Percentiles rank a stretch among this genome's conserved stretches.
phyloP scores from a whole-genome alignment of 257 asterid genomes.

The Prunella vulgaris region DNA sequence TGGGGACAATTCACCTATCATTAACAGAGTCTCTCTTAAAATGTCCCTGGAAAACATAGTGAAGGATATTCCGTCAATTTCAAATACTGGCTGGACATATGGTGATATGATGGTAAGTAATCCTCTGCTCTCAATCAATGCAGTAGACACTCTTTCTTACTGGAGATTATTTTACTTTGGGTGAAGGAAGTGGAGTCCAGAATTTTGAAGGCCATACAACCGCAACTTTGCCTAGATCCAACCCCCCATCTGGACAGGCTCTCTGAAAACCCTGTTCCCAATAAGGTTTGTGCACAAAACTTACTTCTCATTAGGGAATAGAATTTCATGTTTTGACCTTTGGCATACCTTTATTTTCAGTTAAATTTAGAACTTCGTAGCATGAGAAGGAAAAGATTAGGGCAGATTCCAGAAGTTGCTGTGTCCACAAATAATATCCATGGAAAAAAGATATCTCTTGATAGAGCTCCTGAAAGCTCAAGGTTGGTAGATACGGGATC shows the following conservation, averaged over 20 bases:
- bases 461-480: conserved; percentile 62
- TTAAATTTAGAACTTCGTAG: conserved; percentile 58
- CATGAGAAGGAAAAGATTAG: conserved; percentile 71
- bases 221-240: conserved; percentile 82
- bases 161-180: conserved; percentile 25
- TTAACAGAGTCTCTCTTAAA: conserved; percentile 62
- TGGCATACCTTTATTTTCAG: conserved; percentile 38
- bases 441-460: conserved; percentile 62
- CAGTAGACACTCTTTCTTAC: conserved; percentile 19
- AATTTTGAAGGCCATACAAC: conserved; percentile 86
- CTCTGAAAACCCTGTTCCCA: conserved; percentile 37
- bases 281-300: conserved; percentile 46
- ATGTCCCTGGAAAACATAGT: conserved; percentile 93
- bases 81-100: conserved; percentile 84
- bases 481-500: conserved; percentile 56
- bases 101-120: conserved; percentile 95
- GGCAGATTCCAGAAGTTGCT: conserved; percentile 59
- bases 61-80: conserved; percentile 83
- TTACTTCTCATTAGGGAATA: not conserved
- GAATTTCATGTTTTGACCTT: conserved; percentile 5
- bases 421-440: conserved; percentile 44
- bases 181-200: conserved; percentile 95
- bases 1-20: conserved; percentile 44
- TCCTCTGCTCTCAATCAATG: conserved; percentile 19
- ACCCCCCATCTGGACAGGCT: conserved; percentile 66